Evolutionary conservation across 164 flowering plant species (phyloP).

Genomic region (Magnolia sinica): DNA sequence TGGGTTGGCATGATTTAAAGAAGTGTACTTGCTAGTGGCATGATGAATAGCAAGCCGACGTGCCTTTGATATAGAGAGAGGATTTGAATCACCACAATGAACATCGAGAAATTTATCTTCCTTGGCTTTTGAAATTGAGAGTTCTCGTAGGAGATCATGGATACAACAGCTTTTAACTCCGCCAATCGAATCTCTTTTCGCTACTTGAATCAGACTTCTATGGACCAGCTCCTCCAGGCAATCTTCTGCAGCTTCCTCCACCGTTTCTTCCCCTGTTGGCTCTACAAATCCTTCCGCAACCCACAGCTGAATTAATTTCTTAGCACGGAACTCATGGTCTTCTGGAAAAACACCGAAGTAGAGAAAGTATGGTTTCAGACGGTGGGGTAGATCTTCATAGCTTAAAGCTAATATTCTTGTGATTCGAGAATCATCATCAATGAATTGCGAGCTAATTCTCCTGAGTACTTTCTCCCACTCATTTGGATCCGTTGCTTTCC

Average conservation of each 20-base stretch:
- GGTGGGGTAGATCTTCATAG: too few relatives aligned
- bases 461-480: conserved; percentile 36
- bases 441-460: too few relatives aligned
- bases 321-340: conserved; percentile 33
- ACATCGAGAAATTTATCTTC: background rate
- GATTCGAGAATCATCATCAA: too few relatives aligned
- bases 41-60: too few relatives aligned
- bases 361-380: too few relatives aligned
- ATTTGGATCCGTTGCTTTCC: conserved; percentile 16
- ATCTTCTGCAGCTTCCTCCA: conserved; percentile 36
- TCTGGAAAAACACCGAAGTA: conserved; percentile 31
- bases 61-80: too few relatives aligned
- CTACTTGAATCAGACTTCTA: conserved; percentile 45
- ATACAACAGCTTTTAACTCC: conserved; percentile 33
- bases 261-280: conserved; percentile 21
- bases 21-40: too few relatives aligned
- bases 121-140: conserved; percentile 5
- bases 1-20: too few relatives aligned
- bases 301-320: conserved; percentile 43
- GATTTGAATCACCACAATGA: too few relatives aligned
- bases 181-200: conserved; percentile 35
- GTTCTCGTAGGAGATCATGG: conserved; percentile 27
- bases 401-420: too few relatives aligned
- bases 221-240: conserved; percentile 40
- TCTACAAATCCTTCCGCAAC: conserved; percentile 47